A percentile compares a stretch with the other conserved stretches of the same genome.
These are phyloP conservation scores for Clonostachys solani DNA, from an alignment of 2,329 filamentous ascomycete genomes.

Conservation along the genomic window DNA sequence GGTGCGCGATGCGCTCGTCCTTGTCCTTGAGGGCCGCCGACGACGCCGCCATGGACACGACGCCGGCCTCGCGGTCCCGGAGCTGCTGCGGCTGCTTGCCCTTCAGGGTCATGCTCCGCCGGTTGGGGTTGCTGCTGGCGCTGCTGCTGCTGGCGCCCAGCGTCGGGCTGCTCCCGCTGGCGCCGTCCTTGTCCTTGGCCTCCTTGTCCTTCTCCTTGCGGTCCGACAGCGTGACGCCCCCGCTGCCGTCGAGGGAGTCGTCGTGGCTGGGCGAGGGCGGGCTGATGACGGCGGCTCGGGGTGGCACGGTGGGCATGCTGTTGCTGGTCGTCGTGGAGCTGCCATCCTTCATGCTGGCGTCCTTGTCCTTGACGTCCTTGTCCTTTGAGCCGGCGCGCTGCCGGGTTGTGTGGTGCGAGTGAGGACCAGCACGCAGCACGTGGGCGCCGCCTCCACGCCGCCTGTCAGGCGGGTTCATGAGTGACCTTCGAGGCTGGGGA, in stretches of 20 bases:
- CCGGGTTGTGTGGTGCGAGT: conserved; percentile 8
- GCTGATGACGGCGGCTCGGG: conserved; percentile 16
- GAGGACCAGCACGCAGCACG: conserved; percentile 11
- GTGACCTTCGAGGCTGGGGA: neutral
- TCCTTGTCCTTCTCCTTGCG: conserved; percentile 19
- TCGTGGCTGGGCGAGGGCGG: conserved; percentile 11
- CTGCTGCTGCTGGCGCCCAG: conserved; percentile 13
- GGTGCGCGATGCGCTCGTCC: conserved; percentile 45
- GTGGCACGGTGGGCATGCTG: conserved; percentile 20
- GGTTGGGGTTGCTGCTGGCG: neutral
- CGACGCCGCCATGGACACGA: neutral
- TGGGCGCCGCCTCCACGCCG: conserved; percentile 27
- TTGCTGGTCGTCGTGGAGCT: conserved; percentile 9
- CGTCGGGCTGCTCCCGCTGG: neutral
- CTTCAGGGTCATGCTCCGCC: neutral
- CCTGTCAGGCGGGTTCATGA: conserved; percentile 38
- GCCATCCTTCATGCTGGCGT: conserved; percentile 15
- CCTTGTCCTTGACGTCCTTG: conserved; percentile 1
- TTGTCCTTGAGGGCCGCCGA: neutral
- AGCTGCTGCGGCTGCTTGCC: neutral
- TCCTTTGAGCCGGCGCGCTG: neutral
- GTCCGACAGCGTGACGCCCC: too few relatives aligned
- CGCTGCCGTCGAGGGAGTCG: conserved; percentile 13
- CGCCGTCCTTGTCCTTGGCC: conserved; percentile 7
- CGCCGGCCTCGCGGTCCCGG: neutral